Percentiles rank a stretch among this genome's conserved stretches.
Conservation (phyloP, 2,329 filamentous ascomycete species). For the Chrysosporium queenslandicum region DNA sequence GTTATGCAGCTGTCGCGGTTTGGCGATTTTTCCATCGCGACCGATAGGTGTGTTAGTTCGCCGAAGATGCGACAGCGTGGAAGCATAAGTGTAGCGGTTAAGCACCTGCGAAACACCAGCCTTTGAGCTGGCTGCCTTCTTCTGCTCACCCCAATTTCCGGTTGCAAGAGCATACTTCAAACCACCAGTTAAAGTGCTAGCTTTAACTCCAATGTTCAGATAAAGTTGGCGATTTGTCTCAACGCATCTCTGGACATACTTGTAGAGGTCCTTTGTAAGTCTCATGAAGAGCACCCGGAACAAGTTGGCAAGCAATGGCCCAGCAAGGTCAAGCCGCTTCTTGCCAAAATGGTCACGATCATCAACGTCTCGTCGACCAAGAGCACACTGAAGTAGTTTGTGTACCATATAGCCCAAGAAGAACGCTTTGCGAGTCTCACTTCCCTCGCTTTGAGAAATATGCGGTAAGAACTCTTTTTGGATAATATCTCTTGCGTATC, state of each 20-base stretch:
- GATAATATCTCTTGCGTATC: constrained; percentile 85
- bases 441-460: constrained; percentile 89
- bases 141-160: constrained; percentile 98
- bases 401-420: constrained; percentile 99
- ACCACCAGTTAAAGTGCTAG: constrained; percentile 80
- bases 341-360: constrained; percentile 99
- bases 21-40: constrained; percentile 94
- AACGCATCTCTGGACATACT: constrained; percentile 84
- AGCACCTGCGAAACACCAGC: constrained; percentile 96
- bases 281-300: constrained; percentile 88
- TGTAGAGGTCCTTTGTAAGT: constrained; percentile 81
- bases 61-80: constrained; percentile 89
- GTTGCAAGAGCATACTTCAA: constrained; percentile 95
- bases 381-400: constrained; percentile 80
- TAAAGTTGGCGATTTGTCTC: constrained; percentile 85
- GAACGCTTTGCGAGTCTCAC: constrained; percentile 91
- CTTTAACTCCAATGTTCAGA: constrained; percentile 80
- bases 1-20: constrained; percentile 94
- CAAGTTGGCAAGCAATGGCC: constrained; percentile 86
- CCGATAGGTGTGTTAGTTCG: constrained; percentile 97
- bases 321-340: constrained; percentile 92
- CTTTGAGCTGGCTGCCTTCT: constrained; percentile 90
- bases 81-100: constrained; percentile 95
- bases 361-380: constrained; percentile 87
- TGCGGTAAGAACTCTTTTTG: constrained; percentile 96